These are phyloP conservation scores for Candida patagonica DNA, from an alignment of 805 yeast species.

Conservation along the genomic window DNA sequence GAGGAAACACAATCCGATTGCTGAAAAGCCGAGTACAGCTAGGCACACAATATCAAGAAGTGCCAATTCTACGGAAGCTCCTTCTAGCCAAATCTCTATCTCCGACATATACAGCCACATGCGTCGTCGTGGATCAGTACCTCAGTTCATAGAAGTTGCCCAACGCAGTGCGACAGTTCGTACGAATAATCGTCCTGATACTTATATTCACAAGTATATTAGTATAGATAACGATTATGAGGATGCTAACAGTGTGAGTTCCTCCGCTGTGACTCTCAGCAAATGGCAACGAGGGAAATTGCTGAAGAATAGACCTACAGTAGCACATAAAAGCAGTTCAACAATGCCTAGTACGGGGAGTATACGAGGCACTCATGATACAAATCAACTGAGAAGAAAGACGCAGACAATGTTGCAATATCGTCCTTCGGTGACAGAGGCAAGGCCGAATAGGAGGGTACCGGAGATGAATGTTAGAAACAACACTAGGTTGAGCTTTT, in stretches of 20 bases:
- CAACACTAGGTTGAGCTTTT: conserved; percentile 1
- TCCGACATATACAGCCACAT: neutral
- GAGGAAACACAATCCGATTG: too few species aligned
- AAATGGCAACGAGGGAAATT: conserved; percentile 1
- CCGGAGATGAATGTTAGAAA: too few species aligned
- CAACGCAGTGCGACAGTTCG: neutral
- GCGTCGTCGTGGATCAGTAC: neutral
- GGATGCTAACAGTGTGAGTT: neutral
- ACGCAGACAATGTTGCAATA: too few species aligned
- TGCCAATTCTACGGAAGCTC: too few species aligned
- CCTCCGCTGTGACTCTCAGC: neutral
- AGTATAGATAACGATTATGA: neutral
- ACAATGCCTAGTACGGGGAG: too few species aligned
- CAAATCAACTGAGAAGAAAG: too few species aligned
- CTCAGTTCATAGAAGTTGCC: neutral
- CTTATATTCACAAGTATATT: conserved; percentile 1
- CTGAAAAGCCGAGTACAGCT: too few species aligned
- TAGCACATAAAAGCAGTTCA: too few species aligned
- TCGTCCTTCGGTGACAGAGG: too few species aligned
- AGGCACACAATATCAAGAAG: too few species aligned
- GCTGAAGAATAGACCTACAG: neutral
- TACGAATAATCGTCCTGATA: neutral
- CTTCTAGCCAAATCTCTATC: neutral
- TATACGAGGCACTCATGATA: too few species aligned
- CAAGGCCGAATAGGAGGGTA: too few species aligned